Base-by-base conservation (phyloP, 805 yeast species). In the Yamadazyma phyllophila region DNA sequence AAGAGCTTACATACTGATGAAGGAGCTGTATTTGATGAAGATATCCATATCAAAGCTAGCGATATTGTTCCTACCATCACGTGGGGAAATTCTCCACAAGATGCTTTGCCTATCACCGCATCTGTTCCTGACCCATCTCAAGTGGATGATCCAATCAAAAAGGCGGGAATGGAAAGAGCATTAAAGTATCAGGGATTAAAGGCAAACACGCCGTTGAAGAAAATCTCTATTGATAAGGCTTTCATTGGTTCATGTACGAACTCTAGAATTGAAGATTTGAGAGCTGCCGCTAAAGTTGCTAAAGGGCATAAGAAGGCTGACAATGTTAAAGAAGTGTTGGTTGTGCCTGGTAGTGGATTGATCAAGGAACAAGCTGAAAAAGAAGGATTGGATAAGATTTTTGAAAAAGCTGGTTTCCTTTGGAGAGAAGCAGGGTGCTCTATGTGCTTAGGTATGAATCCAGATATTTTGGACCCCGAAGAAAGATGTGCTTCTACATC, bases 361-460 rank as follows among this genome's bases (percentile, higher is more conserved):
- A 94, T 94, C 55, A 94, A 92, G 72, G 73, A 75, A 49, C 95
- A 88, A 70, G 99, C 99, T 45, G 99, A 94, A 72, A 76, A 71
- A 51, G 99, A 94, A 73, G 99, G 99, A 43, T 77, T 94, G 47
- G 94, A 94, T 67, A 87, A 88, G 72, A 80, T 94, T 47, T 94
- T 94, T 61, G 81, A 74, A 60, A 88, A 82, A 41, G 97, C 99
- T 42, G 98, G 96, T 15, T 94, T 94, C 63, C 92, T 88, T 58
- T 94, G 99, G 99, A 85, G 99, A 76, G 99, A 94, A 74, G 98
- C 99, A 54, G 99, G 99, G 50, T 94, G 99, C 73, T 92, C 98
- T 35, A 94, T 94, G 99, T 94, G 99, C 74, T 79, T 94, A 43
- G 99, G 99, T 69, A 94, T 94, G 99, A 94, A 94, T 73, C 97